These are phyloP conservation scores for Crithidia expoeki DNA, from an alignment of 208 protist species.

Conservation along the genomic window DNA sequence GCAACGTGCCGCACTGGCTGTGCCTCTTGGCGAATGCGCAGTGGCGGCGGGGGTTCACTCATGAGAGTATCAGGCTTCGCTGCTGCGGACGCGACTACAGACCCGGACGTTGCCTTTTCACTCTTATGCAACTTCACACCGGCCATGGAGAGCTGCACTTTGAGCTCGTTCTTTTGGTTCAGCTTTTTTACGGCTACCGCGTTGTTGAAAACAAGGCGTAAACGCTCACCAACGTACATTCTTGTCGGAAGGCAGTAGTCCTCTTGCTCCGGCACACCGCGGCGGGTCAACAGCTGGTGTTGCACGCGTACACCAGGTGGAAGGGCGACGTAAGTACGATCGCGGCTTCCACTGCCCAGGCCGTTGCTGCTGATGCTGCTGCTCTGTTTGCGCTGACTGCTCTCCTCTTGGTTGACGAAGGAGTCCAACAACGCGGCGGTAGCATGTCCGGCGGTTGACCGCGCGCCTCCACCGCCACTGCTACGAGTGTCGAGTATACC, in stretches of 20 bases:
- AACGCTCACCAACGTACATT: slow-evolving; percentile 65
- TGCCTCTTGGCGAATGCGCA: slow-evolving; percentile 24
- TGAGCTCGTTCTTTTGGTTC: slow-evolving; percentile 6
- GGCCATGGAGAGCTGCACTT: slow-evolving; percentile 14
- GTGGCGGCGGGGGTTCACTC: slow-evolving; percentile 15
- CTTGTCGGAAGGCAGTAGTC: slow-evolving; percentile 56
- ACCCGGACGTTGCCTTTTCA: not conserved
- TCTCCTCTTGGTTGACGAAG: slow-evolving; percentile 14
- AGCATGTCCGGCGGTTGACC: slow-evolving; percentile 14
- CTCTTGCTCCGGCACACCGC: slow-evolving; percentile 60
- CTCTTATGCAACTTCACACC: slow-evolving; percentile 10
- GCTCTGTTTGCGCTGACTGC: not conserved
- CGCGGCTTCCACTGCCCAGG: not conserved
- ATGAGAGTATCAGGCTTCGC: slow-evolving; percentile 17
- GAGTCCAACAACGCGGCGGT: slow-evolving; percentile 26
- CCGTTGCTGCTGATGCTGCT: not conserved
- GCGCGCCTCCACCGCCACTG: not conserved
- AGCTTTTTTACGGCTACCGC: slow-evolving; percentile 33
- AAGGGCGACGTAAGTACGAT: slow-evolving; percentile 40
- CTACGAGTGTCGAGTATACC: not conserved
- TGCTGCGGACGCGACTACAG: not conserved
- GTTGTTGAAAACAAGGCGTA: slow-evolving; percentile 67
- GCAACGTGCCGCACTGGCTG: slow-evolving; percentile 14
- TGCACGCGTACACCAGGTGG: slow-evolving; percentile 56
- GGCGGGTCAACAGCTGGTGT: slow-evolving; percentile 63